Evolutionary conservation across 2,329 filamentous ascomycete genomes (phyloP), one percentile per base, ranked within the genome.

Genomic region (Daldinia sp.): DNA sequence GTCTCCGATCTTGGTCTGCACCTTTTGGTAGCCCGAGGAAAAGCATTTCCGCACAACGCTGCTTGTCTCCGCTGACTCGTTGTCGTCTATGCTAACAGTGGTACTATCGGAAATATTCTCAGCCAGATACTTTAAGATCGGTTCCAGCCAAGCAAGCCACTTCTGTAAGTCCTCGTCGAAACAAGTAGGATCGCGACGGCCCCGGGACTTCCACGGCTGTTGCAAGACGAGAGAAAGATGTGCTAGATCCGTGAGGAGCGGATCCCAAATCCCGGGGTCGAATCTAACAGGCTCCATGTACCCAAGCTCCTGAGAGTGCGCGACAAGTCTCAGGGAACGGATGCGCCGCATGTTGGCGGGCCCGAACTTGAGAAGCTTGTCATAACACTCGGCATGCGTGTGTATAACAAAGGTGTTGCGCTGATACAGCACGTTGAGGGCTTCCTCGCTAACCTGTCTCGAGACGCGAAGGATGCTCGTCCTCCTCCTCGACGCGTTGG

Each of bases 1-100:
- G n/a, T 57, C 54, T 30, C 54, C 54, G 33, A 57, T 57, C 54
- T 57, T 39, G 7, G 54, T 57, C 26, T 44, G 54, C 37, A 42
- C 37, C n/a, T 10, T 57, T 15, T 18, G 37, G 39, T 44, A 44
- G 18, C 54, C 54, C 6, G 39, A 30, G 13, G 23, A 23, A n/a
- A 57, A 57, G 26, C 37, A 57, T 46, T 30, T 44, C 26, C 30
- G 54, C 39, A 33, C 39, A 26, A 57, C 15, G 7, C 30, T 26
- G 26, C 39, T 41, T 23, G 54, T 57, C 54, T 57, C 54, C 23
- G n/a, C 37, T 1, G 26, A 41, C 7, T 44, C 54, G 5, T 57
- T 57, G 12, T 57, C 54, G 26, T 57, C 54, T 23, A 57, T 28
- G 37, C 39, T 42, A 7, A 57, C 54, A 4, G 39, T 44, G 54